Conservation (phyloP, 495 filamentous ascomycete species). For the Usnea hakonensis region DNA sequence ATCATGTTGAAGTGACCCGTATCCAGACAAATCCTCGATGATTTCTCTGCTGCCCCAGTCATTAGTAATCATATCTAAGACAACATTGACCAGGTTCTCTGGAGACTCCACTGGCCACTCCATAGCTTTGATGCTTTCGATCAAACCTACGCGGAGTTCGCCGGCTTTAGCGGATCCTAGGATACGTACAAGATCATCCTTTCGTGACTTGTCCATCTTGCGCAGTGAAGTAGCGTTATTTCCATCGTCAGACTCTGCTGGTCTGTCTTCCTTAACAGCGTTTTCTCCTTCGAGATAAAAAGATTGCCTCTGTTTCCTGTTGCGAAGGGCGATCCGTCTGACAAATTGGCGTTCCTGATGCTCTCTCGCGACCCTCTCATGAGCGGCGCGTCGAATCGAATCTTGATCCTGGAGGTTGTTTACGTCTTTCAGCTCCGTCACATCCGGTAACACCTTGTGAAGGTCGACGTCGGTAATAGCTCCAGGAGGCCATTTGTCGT, state of each 20-base stretch:
- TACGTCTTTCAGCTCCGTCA: constrained; percentile 36
- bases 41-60: constrained; percentile 7
- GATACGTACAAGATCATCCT: not conserved
- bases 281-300: constrained; percentile 77
- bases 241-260: not conserved
- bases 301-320: constrained; percentile 63
- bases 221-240: not conserved
- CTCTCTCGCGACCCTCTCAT: constrained; percentile 37
- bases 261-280: not conserved
- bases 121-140: constrained; percentile 4
- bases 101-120: constrained; percentile 3
- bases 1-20: constrained; percentile 2
- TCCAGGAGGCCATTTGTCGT: constrained; percentile 11
- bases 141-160: not conserved
- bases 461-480: constrained; percentile 34
- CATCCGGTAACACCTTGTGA: constrained; percentile 33
- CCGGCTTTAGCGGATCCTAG: not conserved
- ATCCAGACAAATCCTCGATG: constrained; percentile 7
- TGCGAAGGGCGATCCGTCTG: constrained; percentile 50
- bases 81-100: not conserved
- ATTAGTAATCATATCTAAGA: not conserved
- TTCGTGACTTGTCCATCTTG: not conserved
- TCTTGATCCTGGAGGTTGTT: constrained; percentile 35
- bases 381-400: constrained; percentile 36
- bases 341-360: constrained; percentile 32